Evolutionary conservation across 108 stramenopile genomes (phyloP), one percentile per base, ranked within the genome.

Genomic region (Licmophora abbreviata): DNA sequence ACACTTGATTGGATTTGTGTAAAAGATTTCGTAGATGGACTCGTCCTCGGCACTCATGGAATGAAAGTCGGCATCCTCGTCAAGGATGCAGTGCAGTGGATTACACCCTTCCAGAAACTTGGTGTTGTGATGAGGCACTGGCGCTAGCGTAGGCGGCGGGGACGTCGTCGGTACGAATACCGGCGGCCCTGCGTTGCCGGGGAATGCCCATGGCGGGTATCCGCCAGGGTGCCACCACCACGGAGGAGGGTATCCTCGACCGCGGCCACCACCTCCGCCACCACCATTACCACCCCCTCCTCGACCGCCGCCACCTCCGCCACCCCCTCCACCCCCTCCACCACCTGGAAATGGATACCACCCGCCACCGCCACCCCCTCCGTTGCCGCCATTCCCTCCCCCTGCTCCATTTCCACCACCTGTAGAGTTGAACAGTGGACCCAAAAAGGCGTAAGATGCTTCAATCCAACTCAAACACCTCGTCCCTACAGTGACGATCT

Each of bases 21-120:
- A 75, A 42, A 71, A 71, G 15, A 68, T 71, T 56, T 75, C 68
- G 44, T 68, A 75, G 1, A 75, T 48, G 0, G 68, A 64, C 25
- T 75, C 64, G 31, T 75, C 74, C 64, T 75, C 69, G 24, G 66
- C 64, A 6, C 3, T 4, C 44, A 24, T 21, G 25, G 44, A 46
- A 14, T 14, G 21, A 46, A 24, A 46, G 1, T 14, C 24, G 21
- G 25, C 44, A 3, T 46, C 26, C 20, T 40, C 18, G 15, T 40
- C 38, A 4, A 15, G 2, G 20, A 15, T 18, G 1, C 2, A 3
- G 5, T 5, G 38, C n/a, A n/a, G n/a, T 40, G 38, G 38, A 40
- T 40, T 40, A 40, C 38, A 40, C 2, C 38, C 38, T 5, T 40
- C 18, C 4, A 40, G 38, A 20, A 40, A 40, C 3, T 40, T 5